Evolutionary conservation across 768 basidiomycete species (phyloP).

Genomic region (Cantharellus anzutake): DNA sequence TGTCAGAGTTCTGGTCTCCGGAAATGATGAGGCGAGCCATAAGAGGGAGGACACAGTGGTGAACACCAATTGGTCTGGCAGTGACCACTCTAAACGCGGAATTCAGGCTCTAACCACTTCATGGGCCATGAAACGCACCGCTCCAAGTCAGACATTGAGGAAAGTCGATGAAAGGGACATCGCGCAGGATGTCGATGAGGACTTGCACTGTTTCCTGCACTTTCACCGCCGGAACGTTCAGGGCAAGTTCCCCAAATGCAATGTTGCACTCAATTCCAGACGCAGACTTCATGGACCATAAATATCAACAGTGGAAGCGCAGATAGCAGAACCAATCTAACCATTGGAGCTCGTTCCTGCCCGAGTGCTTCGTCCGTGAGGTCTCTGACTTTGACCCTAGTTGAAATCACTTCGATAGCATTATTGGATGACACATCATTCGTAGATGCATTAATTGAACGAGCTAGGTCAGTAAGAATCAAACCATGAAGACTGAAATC

Average conservation of each 20-base stretch:
- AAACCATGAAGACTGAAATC: slow-evolving; percentile 63
- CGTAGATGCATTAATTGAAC: slow-evolving; percentile 26
- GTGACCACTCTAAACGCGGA: slow-evolving; percentile 49
- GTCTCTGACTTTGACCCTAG: slow-evolving; percentile 34
- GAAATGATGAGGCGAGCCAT: slow-evolving; percentile 36
- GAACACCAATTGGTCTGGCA: slow-evolving; percentile 69
- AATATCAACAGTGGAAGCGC: background rate
- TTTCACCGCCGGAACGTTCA: slow-evolving; percentile 38
- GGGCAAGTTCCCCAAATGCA: slow-evolving; percentile 62
- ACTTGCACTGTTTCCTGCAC: slow-evolving; percentile 37
- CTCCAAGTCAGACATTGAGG: slow-evolving; percentile 65
- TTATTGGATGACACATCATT: slow-evolving; percentile 17
- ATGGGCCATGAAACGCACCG: slow-evolving; percentile 25
- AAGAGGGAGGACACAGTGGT: slow-evolving; percentile 62
- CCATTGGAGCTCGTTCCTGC: slow-evolving; percentile 33
- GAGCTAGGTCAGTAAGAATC: slow-evolving; percentile 56
- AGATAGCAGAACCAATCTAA: slow-evolving; percentile 15
- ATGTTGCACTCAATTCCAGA: slow-evolving; percentile 63
- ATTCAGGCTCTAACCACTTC: background rate
- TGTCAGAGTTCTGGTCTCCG: slow-evolving; percentile 29
- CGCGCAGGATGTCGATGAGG: slow-evolving; percentile 46
- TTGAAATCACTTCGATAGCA: slow-evolving; percentile 38
- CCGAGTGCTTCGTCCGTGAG: background rate
- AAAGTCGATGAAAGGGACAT: slow-evolving; percentile 59
- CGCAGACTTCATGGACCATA: slow-evolving; percentile 28